Evolutionary conservation across 495 filamentous ascomycete species (phyloP).

Genomic region (Achaetomiella virescens): DNA sequence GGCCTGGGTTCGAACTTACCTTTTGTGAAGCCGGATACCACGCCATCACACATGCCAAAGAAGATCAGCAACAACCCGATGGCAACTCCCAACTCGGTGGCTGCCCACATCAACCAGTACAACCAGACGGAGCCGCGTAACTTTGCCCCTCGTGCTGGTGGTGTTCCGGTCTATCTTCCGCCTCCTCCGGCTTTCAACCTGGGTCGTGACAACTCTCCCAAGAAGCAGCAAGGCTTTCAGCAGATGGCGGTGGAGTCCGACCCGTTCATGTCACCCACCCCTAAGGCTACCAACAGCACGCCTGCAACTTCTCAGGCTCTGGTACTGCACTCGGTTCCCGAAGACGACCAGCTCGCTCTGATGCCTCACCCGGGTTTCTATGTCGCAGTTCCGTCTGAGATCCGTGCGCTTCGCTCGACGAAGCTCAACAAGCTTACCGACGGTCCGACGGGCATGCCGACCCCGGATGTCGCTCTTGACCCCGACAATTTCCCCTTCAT

Average conservation of each 20-base stretch:
- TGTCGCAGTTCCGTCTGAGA: slow-evolving; percentile 1
- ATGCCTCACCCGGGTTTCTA: neutral
- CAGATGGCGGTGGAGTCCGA: neutral
- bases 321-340: neutral
- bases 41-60: slow-evolving; percentile 15
- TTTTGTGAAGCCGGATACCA: neutral
- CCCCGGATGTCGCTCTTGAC: slow-evolving; percentile 26
- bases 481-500: slow-evolving; percentile 38
- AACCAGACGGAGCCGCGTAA: slow-evolving; percentile 24
- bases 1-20: neutral
- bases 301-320: neutral
- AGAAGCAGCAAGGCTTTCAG: neutral
- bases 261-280: slow-evolving; percentile 3
- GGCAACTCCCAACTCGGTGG: neutral
- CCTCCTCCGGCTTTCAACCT: slow-evolving; percentile 12
- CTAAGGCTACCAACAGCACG: neutral
- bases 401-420: slow-evolving; percentile 22
- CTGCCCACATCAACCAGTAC: slow-evolving; percentile 5
- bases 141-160: slow-evolving; percentile 17
- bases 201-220: neutral
- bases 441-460: slow-evolving; percentile 22
- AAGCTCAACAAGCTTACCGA: slow-evolving; percentile 27
- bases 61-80: neutral
- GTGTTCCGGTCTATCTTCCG: neutral
- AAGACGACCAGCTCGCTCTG: neutral